Percentiles rank a stretch among this genome's conserved stretches.
Evolutionary conservation across 495 filamentous ascomycete species (phyloP).

Genomic region (Daldinia vernicosa): DNA sequence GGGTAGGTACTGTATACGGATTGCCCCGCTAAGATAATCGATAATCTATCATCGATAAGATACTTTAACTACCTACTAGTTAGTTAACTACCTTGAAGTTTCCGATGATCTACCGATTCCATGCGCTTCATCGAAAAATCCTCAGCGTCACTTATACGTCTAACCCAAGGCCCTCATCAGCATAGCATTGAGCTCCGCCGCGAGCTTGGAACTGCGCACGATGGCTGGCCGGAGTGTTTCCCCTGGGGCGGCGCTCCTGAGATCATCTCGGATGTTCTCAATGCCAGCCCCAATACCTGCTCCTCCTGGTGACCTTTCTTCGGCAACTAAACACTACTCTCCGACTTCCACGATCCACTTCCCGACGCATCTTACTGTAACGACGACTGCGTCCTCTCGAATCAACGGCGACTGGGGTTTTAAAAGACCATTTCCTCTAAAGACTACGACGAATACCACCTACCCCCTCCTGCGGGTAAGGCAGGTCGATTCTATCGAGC

Average conservation of each 20-base stretch:
- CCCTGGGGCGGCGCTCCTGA: constrained; percentile 67
- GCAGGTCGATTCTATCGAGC: constrained; percentile 85
- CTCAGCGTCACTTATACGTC: constrained; percentile 6
- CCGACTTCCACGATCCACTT: constrained; percentile 73
- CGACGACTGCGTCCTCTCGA: constrained; percentile 79
- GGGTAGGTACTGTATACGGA: neutral
- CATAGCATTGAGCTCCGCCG: constrained; percentile 28
- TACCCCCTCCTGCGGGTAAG: constrained; percentile 75
- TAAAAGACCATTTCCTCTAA: constrained; percentile 82
- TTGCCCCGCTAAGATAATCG: neutral
- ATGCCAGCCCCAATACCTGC: constrained; percentile 62
- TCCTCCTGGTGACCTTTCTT: constrained; percentile 44
- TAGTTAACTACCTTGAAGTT: neutral
- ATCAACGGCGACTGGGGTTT: constrained; percentile 90
- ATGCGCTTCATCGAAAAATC: constrained; percentile 30
- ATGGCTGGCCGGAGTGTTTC: constrained; percentile 58
- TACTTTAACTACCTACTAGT: too few species aligned
- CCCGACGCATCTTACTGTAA: constrained; percentile 86
- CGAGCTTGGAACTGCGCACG: constrained; percentile 22
- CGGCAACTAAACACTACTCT: constrained; percentile 50
- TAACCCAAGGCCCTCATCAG: constrained; percentile 10
- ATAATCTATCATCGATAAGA: constrained; percentile 29
- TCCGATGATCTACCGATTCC: constrained; percentile 35
- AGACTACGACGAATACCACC: constrained; percentile 74
- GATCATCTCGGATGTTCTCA: constrained; percentile 67